Base-by-base conservation (phyloP, 169 alveolate genomes). In the Plasmodium fragile region DNA sequence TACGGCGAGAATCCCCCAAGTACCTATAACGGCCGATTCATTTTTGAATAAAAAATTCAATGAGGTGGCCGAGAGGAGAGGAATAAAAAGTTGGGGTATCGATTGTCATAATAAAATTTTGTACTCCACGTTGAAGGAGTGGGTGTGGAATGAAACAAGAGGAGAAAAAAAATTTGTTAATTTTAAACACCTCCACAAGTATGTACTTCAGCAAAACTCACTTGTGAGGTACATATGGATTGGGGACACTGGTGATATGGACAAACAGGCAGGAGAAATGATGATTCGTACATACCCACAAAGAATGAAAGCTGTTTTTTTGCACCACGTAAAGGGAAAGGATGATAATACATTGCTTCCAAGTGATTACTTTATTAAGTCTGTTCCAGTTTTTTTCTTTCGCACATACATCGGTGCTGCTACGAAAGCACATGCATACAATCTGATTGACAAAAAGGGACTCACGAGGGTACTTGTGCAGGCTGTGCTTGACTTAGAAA, bases 221-320 rank as follows among this genome's bases (percentile, higher is more conserved):
- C 80, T 92, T 30, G 97, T 96, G 5, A 72, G 98, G 69, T 97
- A 92, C 85, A 95, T 97, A 41, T 97, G 98, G 98, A 96, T 97
- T 7, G 98, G 98, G 2, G 98, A 97, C 89, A 97, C 98, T 3
- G 98, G 98, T 0, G 98, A 97, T 87, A 96, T 92, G 97, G 98
- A 97, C 34, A 93, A 93, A 2, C 97, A 97, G 87, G 98, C 98
- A 0, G 98, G 98, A 1, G 98, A 97, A 77, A 81, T 96, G 97
- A 97, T 97, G 98, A 97, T 97, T 4, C 80, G 95, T 43, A 93
- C 87, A 6, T 93, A 94, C 84, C 98, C 98, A 0, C 96, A 96
- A 45, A 89, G 95, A 41, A 85, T 96, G 52, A 95, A 95, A 92
- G 98, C 98, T 7, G 96, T 97, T 49, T 97, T 96, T 81, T 93